Base-by-base conservation (phyloP, 257 asterid species). In the Voacanga thouarsii region DNA sequence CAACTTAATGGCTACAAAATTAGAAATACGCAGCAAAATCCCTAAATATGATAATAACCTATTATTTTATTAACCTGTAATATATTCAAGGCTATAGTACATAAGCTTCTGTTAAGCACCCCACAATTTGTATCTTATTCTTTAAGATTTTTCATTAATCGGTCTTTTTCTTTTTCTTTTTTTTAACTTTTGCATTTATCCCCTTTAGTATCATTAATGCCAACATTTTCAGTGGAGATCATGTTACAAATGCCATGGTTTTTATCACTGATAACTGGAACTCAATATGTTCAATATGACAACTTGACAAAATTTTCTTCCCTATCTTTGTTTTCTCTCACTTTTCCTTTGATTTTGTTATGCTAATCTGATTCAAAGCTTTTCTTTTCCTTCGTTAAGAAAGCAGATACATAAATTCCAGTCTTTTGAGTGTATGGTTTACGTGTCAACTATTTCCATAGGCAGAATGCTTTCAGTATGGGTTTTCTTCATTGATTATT, bases 311-410 rank as follows among this genome's bases (percentile, higher is more conserved):
- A 26, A 10, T 9, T 71, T 56, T 60, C 75, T 23, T 1, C 21
- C 15, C 15, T 12, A 12, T 72, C 79, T 84, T 84, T 89, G 83
- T 86, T 86, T 84, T 78, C 78, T 88, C 81, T 69, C 72, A 65
- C 66, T 78, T 86, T 84, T 81, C 72, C 80, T 77, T 85, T 65
- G 69, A 68, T 71, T 14, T 67, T 8, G 12, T 75, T 80, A 84
- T 88, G 92, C 89, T 86, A 86, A 88, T 89, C 92, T 76, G 93
- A 88, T 88, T 84, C 81, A 82, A 72, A 88, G 67, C 84, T 82
- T 86, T 79, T 74, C 19, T 74, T 37, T 59, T 71, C 64, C 45
- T 79, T 79, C 50, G 70, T 76, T 55, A 65, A 74, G 69, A 65
- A 73, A 74, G 75, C 70, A 74, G 28, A 53, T 61, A 55, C 79